These are phyloP conservation scores for Colletotrichum kahawae DNA, from an alignment of 2,329 filamentous ascomycete genomes.

Conservation along the genomic window DNA sequence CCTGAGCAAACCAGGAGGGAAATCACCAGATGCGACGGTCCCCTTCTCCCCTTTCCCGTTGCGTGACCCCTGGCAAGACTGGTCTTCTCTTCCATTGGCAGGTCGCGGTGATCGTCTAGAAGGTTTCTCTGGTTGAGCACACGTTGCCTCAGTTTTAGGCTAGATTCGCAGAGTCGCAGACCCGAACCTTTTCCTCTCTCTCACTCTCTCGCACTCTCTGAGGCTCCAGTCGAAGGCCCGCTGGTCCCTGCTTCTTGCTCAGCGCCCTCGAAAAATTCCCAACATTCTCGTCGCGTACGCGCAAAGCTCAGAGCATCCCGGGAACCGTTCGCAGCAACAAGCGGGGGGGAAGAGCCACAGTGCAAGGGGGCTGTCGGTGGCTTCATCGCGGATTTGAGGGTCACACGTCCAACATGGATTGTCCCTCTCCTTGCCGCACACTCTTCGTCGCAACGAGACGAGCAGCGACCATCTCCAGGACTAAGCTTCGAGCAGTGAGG, in stretches of 20 bases:
- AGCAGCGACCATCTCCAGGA: background rate
- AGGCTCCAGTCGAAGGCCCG: background rate
- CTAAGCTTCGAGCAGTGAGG: background rate
- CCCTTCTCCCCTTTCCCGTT: background rate
- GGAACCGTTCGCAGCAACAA: background rate
- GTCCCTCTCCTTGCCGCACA: background rate
- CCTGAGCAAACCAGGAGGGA: background rate
- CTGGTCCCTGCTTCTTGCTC: background rate
- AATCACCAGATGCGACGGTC: background rate
- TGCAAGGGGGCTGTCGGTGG: background rate
- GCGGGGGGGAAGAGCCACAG: background rate
- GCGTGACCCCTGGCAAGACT: background rate
- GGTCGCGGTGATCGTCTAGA: background rate
- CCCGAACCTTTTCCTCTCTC: background rate
- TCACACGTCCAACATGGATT: background rate
- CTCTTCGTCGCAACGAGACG: background rate
- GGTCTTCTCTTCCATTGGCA: background rate
- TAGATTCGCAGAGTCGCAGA: background rate
- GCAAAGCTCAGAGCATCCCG: slow-evolving; percentile 11
- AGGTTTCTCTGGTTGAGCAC: background rate
- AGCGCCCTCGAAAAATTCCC: background rate
- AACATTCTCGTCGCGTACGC: slow-evolving; percentile 20
- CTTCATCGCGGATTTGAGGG: background rate
- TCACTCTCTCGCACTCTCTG: background rate
- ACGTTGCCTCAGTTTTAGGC: background rate